phyloP scores from a whole-genome alignment of 148 eudicot species.

The Silene uniflora region DNA sequence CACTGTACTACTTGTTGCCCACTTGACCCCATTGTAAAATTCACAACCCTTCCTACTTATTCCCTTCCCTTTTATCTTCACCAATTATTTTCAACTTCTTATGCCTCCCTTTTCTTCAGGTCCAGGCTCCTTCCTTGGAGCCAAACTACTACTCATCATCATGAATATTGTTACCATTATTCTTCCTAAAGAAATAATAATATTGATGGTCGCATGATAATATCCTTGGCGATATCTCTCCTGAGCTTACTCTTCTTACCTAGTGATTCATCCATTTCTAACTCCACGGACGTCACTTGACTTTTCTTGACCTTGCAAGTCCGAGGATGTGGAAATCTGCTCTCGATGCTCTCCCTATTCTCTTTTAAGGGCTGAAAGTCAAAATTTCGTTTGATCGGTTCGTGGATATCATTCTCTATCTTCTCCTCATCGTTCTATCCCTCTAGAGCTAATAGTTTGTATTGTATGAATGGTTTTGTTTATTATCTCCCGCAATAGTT shows the following conservation, averaged over 20 bases:
- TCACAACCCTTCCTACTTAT: slow-evolving; percentile 13
- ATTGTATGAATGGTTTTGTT: no score
- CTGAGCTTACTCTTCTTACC: slow-evolving; percentile 62
- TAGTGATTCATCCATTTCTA: neutral
- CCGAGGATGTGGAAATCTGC: neutral
- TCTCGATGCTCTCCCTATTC: neutral
- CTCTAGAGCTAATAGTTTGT: neutral
- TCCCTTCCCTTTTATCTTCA: neutral
- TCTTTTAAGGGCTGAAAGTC: neutral
- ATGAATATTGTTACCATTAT: no score
- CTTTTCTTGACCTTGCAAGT: slow-evolving; percentile 81
- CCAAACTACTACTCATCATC: slow-evolving; percentile 16
- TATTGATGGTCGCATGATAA: slow-evolving; percentile 20
- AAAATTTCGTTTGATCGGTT: no score
- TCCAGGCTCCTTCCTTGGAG: slow-evolving; percentile 26
- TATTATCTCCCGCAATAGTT: no score
- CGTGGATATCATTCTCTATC: neutral
- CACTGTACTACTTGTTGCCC: slow-evolving; percentile 7
- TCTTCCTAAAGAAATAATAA: no score
- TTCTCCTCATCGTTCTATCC: neutral
- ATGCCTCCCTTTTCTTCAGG: slow-evolving; percentile 23
- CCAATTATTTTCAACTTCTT: neutral
- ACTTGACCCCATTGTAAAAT: no score
- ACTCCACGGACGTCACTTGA: slow-evolving; percentile 28
- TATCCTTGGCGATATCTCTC: slow-evolving; percentile 51